Percentiles rank a stretch among this genome's conserved stretches.
These are phyloP conservation scores for Heterobasidion annosum DNA, from an alignment of 1,284 basidiomycete genomes.

Conservation along the genomic window DNA sequence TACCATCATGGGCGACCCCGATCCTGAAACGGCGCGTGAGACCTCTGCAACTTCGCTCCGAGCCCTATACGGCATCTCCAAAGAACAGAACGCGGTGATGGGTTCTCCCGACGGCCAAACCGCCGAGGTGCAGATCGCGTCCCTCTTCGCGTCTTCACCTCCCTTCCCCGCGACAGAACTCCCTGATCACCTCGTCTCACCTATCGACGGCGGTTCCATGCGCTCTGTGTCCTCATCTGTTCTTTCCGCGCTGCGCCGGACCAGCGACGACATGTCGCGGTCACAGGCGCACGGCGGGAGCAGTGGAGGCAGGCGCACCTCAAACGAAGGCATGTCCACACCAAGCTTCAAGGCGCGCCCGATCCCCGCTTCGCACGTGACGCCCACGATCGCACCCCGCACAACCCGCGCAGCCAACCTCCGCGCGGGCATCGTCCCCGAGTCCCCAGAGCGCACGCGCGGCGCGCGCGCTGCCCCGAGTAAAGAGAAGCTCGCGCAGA, in stretches of 20 bases:
- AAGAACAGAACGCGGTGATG: conserved; percentile 56
- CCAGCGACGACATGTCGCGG: conserved; percentile 25
- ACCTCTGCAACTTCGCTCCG: conserved; percentile 56
- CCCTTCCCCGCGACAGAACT: conserved; percentile 63
- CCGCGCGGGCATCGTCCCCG: conserved; percentile 42
- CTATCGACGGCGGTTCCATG: conserved; percentile 27
- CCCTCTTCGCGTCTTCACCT: conserved; percentile 70
- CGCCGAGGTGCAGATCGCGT: conserved; percentile 68
- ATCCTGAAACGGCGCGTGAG: conserved; percentile 45
- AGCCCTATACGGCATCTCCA: conserved; percentile 51
- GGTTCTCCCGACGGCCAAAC: conserved; percentile 52
- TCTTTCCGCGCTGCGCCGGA: conserved; percentile 33
- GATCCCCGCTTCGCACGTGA: conserved; percentile 48
- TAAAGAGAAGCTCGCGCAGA: conserved; percentile 51
- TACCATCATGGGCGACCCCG: conserved; percentile 59
- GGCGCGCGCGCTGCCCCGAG: conserved; percentile 37
- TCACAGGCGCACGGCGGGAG: conserved; percentile 14
- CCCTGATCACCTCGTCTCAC: conserved; percentile 26
- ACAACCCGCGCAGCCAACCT: conserved; percentile 72
- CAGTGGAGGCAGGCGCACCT: conserved; percentile 13
- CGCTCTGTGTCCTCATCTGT: conserved; percentile 37
- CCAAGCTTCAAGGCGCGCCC: conserved; percentile 64
- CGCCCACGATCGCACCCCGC: conserved; percentile 69
- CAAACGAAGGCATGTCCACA: conserved; percentile 20
- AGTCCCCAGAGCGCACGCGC: conserved; percentile 17